These are phyloP conservation scores for Mycena haematopus DNA, from an alignment of 768 basidiomycete species.

Conservation along the genomic window DNA sequence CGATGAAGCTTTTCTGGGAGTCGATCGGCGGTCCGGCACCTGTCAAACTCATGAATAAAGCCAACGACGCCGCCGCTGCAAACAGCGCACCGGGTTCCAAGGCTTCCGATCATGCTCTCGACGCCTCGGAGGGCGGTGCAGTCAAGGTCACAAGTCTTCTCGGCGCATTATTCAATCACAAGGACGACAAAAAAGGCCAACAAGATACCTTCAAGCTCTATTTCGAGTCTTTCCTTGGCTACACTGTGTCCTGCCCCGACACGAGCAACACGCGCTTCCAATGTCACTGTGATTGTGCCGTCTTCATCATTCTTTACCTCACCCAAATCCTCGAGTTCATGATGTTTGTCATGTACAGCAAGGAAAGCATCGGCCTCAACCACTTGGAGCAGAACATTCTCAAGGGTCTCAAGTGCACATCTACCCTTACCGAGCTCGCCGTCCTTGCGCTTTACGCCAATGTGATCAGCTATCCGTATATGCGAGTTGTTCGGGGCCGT, in stretches of 20 bases:
- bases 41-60: slow-evolving; percentile 32
- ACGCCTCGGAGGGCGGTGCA: neutral
- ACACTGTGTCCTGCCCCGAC: slow-evolving; percentile 24
- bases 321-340: slow-evolving; percentile 36
- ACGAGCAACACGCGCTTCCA: slow-evolving; percentile 44
- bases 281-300: slow-evolving; percentile 39
- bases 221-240: slow-evolving; percentile 12
- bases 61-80: slow-evolving; percentile 31
- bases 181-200: slow-evolving; percentile 15
- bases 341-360: slow-evolving; percentile 35
- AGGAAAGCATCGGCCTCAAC: slow-evolving; percentile 35
- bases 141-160: slow-evolving; percentile 3
- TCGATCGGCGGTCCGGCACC: slow-evolving; percentile 25
- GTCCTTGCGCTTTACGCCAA: slow-evolving; percentile 10
- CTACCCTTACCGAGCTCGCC: slow-evolving; percentile 33
- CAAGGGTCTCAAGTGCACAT: slow-evolving; percentile 31
- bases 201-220: slow-evolving; percentile 11
- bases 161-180: slow-evolving; percentile 10
- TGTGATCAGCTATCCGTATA: slow-evolving; percentile 3
- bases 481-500: neutral
- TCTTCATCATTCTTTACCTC: slow-evolving; percentile 35
- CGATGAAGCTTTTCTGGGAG: slow-evolving; percentile 34
- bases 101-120: neutral
- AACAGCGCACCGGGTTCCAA: neutral
- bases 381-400: slow-evolving; percentile 44